phyloP scores from a whole-genome alignment of 306 rosid genomes.

The Ziziphus jujuba region DNA sequence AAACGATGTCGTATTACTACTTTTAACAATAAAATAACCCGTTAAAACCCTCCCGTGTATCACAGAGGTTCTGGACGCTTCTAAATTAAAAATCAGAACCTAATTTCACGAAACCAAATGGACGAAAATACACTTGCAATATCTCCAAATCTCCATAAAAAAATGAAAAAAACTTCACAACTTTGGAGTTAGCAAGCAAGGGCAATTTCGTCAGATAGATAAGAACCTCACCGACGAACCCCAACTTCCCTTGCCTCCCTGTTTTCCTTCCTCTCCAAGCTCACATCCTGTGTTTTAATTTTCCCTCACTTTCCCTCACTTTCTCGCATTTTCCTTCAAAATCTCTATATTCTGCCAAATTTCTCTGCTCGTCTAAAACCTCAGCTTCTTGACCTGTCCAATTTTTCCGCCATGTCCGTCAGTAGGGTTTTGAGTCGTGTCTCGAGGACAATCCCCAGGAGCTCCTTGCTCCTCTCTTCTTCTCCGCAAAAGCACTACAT shows the following conservation, averaged over 20 bases:
- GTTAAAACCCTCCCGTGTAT: too few relatives aligned
- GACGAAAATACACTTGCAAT: not conserved
- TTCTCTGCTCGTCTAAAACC: not conserved
- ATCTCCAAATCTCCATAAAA: not conserved
- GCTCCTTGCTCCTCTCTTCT: conserved; percentile 48
- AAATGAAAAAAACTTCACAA: too few relatives aligned
- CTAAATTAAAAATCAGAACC: not conserved
- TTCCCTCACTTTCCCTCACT: not conserved
- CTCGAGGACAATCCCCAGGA: conserved; percentile 47
- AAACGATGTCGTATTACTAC: too few relatives aligned
- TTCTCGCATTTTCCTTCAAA: not conserved
- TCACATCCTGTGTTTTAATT: fast-evolving
- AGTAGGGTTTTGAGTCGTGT: conserved; percentile 45
- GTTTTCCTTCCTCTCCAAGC: conserved; percentile 25
- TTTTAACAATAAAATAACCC: too few relatives aligned
- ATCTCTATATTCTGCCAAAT: not conserved
- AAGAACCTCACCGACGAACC: not conserved
- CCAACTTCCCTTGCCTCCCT: not conserved
- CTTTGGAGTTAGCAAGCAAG: not conserved
- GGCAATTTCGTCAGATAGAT: conserved; percentile 16
- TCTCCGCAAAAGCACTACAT: conserved; percentile 38
- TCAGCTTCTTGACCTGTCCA: conserved; percentile 10
- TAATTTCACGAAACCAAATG: not conserved
- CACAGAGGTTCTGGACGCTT: conserved; percentile 10
- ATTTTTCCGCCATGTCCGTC: conserved; percentile 48